Evolutionary conservation across 768 basidiomycete species (phyloP), one percentile per base, ranked within the genome.

Genomic region (Russula earlei): DNA sequence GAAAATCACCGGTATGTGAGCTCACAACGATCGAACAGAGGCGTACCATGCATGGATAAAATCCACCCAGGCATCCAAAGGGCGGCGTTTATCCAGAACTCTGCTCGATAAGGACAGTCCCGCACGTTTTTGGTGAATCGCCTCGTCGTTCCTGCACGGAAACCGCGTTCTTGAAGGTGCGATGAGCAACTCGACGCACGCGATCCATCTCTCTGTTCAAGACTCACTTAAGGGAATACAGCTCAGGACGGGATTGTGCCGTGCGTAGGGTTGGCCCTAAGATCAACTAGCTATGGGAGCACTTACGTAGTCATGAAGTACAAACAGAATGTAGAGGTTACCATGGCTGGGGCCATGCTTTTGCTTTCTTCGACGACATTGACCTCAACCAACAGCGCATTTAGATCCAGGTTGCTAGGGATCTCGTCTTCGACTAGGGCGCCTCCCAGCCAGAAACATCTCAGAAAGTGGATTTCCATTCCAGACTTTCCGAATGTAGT

Each of bases 41-140:
- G 54, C 62, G 22, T 55, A 76, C 74, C 71, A 74, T 31, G 75
- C 73, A 37, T 76, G 74, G 19, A 75, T 49, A n/a, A 71, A 20
- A 76, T 71, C 74, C 74, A 77, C 10, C 71, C 75, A 10, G 76
- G 66, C 38, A 75, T 65, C 67, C 71, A 74, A 9, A 77, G 66
- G 0, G 68, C 62, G 58, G 74, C 64, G 55, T 75, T 75, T 51
- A 74, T 71, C 63, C 64, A 66, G 49, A 74, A 48, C 27, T 73
- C 71, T 72, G 51, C 20, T 19, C n/a, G 15, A 19, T 3, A 37
- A 38, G 38, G 44, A 27, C 4, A 20, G 14, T 1, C 5, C 10
- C 19, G 12, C 14, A n/a, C 20, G 0, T 25, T 31, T 20, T 14
- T 3, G n/a, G n/a, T n/a, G n/a, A n/a, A 37, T 31, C 29, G 24